Evolutionary conservation across 768 basidiomycete species (phyloP), one percentile per base, ranked within the genome.

Genomic region (Suillus weaverae): DNA sequence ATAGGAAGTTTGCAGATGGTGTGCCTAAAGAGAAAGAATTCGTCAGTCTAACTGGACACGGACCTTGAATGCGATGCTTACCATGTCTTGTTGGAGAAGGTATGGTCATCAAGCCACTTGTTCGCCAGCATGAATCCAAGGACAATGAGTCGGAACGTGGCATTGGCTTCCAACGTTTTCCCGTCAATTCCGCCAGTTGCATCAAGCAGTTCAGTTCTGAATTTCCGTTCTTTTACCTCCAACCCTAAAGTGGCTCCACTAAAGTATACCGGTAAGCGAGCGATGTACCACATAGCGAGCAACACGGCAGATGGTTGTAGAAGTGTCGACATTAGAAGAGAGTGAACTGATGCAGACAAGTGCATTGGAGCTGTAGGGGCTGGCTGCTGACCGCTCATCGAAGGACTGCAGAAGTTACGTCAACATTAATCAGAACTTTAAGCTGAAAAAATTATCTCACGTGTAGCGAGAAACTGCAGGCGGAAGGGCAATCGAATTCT

Each of bases 21-120:
- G 68, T 94, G 89, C 91, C 91, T 94, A 68, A 67, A 59, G 51
- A 62, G 26, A 50, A 55, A 46, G 57, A 20, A 70, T 35, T 13
- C 0, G 33, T 54, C 20, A 54, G 36, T 67, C 10, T 67, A 64
- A 41, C 60, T 22, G 61, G 53, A 39, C 55, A 51, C 44, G 43
- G 46, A 51, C 9, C 36, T 2, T 6, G 18, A 43, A 13, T 18
- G 33, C 4, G 4, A 35, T 43, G 73, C 87, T 65, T 74, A 92
- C 92, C 92, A 94, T 62, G 92, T 94, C 79, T 92, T 93, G 78
- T 93, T 93, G 46, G 91, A 92, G 76, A 93, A 94, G 0, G 92
- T 93, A 71, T 94, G 92, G 69, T 94, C 92, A 68, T 93, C 91
- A 68, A 94, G 72, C 92, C 92, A 93, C 77, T 94, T 94, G 75